Evolutionary conservation across 169 alveolate species (phyloP).

Genomic region (Ichthyophthirius multifiliis): DNA sequence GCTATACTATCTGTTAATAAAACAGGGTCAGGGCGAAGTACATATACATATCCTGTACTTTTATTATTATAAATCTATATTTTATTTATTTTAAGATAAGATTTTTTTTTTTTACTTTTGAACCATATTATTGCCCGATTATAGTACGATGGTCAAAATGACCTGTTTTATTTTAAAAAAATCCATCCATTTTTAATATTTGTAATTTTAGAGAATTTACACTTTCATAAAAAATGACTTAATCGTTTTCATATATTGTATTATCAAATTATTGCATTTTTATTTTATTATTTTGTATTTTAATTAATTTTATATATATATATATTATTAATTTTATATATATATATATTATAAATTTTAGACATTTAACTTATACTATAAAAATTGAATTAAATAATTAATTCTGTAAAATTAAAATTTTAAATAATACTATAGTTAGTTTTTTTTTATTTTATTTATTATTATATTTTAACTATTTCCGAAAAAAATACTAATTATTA

Average conservation of each 20-base stretch:
- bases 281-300: no score
- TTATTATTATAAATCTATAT: constrained; percentile 48
- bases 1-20: constrained; percentile 62
- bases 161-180: background rate
- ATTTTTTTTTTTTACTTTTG: background rate
- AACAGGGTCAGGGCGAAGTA: constrained; percentile 64
- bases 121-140: constrained; percentile 17
- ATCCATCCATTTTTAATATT: background rate
- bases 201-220: background rate
- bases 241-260: background rate
- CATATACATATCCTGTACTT: constrained; percentile 47
- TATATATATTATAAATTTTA: no score
- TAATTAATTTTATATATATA: no score
- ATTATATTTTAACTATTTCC: no score
- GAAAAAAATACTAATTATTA: no score
- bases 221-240: background rate
- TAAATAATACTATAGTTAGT: no score
- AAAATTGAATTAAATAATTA: no score
- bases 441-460: no score
- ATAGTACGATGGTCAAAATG: background rate
- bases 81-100: background rate
- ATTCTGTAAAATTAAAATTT: no score
- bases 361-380: no score
- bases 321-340: no score
- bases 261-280: no score